phyloP scores from a whole-genome alignment of 208 protist genomes.

The Herpetomonas samuelpessoai region DNA sequence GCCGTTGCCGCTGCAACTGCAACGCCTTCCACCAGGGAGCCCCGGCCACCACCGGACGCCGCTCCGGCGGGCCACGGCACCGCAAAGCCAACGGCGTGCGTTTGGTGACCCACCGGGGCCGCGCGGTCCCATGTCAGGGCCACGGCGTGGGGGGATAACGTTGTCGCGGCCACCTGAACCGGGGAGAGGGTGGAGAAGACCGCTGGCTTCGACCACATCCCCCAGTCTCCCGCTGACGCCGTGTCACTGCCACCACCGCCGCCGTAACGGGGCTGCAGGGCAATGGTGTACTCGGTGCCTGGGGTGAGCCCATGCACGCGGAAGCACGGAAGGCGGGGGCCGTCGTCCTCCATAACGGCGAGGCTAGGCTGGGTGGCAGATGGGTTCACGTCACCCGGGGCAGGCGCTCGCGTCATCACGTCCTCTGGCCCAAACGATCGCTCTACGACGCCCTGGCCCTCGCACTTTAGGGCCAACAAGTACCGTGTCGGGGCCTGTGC shows the following conservation, averaged over 20 bases:
- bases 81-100: conserved; percentile 8
- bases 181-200: conserved; percentile 61
- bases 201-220: conserved; percentile 72
- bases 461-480: conserved; percentile 13
- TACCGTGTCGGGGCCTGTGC: conserved; percentile 28
- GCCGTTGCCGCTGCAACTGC: not conserved
- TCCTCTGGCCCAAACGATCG: not conserved
- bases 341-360: conserved; percentile 15
- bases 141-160: conserved; percentile 26
- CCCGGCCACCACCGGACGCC: not conserved
- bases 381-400: conserved; percentile 4
- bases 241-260: conserved; percentile 10
- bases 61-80: conserved; percentile 4
- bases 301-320: conserved; percentile 56
- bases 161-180: conserved; percentile 33
- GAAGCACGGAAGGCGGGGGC: conserved; percentile 27
- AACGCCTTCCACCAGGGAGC: not conserved
- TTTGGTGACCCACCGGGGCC: not conserved
- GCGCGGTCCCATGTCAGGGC: conserved; percentile 37
- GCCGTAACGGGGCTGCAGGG: conserved; percentile 84
- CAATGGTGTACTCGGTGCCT: conserved; percentile 74
- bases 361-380: conserved; percentile 15
- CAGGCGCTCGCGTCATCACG: not conserved
- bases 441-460: not conserved
- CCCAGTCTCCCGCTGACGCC: conserved; percentile 49